These are phyloP conservation scores for Chytriomyces sp. DNA, from an alignment of 192 early-diverging fungal genomes.

Conservation along the genomic window DNA sequence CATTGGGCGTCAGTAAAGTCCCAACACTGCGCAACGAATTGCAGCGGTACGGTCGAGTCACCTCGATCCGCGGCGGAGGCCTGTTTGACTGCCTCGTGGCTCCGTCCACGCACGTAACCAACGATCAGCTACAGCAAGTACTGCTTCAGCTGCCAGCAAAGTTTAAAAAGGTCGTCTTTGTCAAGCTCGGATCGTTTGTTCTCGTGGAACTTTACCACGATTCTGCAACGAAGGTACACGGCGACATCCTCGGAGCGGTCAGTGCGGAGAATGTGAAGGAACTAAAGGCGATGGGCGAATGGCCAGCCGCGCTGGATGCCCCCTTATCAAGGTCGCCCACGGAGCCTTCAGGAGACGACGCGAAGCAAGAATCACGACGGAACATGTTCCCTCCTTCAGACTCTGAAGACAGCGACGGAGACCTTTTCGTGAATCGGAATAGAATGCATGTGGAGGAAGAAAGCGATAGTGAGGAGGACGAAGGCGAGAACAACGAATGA, in stretches of 20 bases:
- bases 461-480: not conserved
- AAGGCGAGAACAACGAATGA: not conserved
- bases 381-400: too few relatives aligned
- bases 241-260: constrained; percentile 11
- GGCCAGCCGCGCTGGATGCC: constrained; percentile 3
- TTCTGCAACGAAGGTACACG: constrained; percentile 8
- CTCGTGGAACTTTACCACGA: not conserved
- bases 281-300: not conserved
- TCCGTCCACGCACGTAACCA: not conserved
- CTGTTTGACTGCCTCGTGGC: constrained; percentile 3
- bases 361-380: too few relatives aligned
- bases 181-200: constrained; percentile 13
- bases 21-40: not conserved
- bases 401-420: not conserved
- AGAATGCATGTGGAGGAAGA: constrained; percentile 23
- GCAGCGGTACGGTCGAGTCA: constrained; percentile 19
- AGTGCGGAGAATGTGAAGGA: constrained; percentile 6
- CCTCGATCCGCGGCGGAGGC: constrained; percentile 4
- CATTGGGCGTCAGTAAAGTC: not conserved
- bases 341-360: not conserved
- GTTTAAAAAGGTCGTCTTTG: constrained; percentile 10
- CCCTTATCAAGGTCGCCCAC: not conserved
- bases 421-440: constrained; percentile 20
- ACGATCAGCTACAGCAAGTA: not conserved
- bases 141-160: constrained; percentile 15